Evolutionary conservation across 225 moss, liverwort and hornwort genomes (phyloP), one percentile per base, ranked within the genome.

Genomic region (Straminergon stramineum): DNA sequence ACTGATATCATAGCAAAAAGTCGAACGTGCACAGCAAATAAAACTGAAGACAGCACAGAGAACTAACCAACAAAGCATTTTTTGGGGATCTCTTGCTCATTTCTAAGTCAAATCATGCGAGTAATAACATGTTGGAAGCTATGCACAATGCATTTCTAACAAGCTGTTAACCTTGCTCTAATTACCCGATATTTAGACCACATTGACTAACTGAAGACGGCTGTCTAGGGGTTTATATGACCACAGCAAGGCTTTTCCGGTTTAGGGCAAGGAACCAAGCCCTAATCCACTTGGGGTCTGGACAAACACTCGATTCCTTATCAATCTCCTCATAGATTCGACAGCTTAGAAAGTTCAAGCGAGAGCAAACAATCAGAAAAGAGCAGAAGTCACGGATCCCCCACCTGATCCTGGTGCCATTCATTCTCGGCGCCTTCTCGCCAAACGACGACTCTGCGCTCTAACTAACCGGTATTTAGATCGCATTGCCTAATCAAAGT

Each of bases 401-500:
- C n/a, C 39, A 93, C 90, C 95, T 95, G 95, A 76, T 91, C 91
- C 91, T 95, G 94, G n/a, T 95, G 89, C 96, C 98, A 98, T 90
- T 95, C 93, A 83, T 94, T 96, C 68, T 94, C 96, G 10, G 91
- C 90, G 13, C 92, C 93, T 85, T 98, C 96, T 27, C 95, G 92
- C 94, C 96, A 96, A 16, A 97, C 62, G 79, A 97, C 90, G 82
- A 97, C 96, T 70, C 92, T 92, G 63, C 93, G 88, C 82, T 98
- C 98, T 43, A 35, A 75, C 52, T 39, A 20, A 10, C 52, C 6
- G 18, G 19, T 37, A 37, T 19, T 75, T 20, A 56, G 45, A 86
- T 52, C 20, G 5, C 63, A 76, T 30, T 63, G 52, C 5, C 76
- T n/a, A 28, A 48, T 28, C 48, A 20, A 63, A 37, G 37, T 86